Percentiles rank a stretch among this genome's conserved stretches.
phyloP scores from a whole-genome alignment of 2,329 filamentous ascomycete species.

The Alternaria novae-zelandiae region DNA sequence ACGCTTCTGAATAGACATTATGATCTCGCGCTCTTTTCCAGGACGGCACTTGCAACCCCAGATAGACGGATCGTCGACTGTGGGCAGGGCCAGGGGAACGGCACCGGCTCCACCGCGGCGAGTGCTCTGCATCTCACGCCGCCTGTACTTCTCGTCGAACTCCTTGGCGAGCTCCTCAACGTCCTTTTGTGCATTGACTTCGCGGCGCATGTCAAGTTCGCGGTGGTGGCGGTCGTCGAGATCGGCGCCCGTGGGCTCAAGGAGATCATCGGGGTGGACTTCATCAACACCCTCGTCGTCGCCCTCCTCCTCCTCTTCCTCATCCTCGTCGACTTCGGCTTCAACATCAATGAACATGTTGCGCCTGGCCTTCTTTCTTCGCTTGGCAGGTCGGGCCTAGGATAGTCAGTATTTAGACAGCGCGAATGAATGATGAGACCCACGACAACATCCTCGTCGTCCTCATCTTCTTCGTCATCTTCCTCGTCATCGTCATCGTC shows the following conservation, averaged over 20 bases:
- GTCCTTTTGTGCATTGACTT: slow-evolving; percentile 86
- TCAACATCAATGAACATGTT: slow-evolving; percentile 96
- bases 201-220: slow-evolving; percentile 90
- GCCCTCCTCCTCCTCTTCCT: slow-evolving; percentile 79
- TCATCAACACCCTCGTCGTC: slow-evolving; percentile 87
- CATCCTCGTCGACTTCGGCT: slow-evolving; percentile 94
- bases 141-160: slow-evolving; percentile 86
- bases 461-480: slow-evolving; percentile 69
- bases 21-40: slow-evolving; percentile 91
- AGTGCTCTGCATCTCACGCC: slow-evolving; percentile 57
- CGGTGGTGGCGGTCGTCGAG: slow-evolving; percentile 91
- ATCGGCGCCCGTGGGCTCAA: slow-evolving; percentile 76
- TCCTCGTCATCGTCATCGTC: slow-evolving; percentile 64
- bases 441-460: slow-evolving; percentile 57
- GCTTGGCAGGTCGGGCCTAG: slow-evolving; percentile 78
- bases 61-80: slow-evolving; percentile 93
- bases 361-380: slow-evolving; percentile 73
- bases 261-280: slow-evolving; percentile 87
- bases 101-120: slow-evolving; percentile 39
- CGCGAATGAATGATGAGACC: slow-evolving; percentile 4
- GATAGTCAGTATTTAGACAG: slow-evolving; percentile 23
- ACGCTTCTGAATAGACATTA: slow-evolving; percentile 86
- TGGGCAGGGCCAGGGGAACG: slow-evolving; percentile 75
- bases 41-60: slow-evolving; percentile 94
- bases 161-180: slow-evolving; percentile 87